A percentile compares a stretch with the other conserved stretches of the same genome.
These are phyloP conservation scores for Rosa persica DNA, from an alignment of 306 rosid species.

Conservation along the genomic window DNA sequence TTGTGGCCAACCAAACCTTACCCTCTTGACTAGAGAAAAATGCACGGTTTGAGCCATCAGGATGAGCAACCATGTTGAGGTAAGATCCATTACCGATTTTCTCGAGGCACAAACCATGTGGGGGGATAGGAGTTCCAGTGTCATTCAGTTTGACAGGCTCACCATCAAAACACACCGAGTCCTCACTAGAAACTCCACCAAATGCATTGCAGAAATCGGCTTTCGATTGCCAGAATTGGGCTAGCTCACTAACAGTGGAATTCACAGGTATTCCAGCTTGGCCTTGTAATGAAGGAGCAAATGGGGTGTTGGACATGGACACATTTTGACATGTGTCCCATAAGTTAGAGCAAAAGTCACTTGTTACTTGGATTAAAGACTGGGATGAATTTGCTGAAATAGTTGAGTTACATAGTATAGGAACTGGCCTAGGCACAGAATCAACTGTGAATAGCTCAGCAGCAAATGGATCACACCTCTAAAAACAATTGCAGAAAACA, in stretches of 20 bases:
- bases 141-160: slow-evolving; percentile 62
- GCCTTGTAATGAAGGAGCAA: slow-evolving; percentile 68
- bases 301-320: slow-evolving; percentile 71
- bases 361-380: slow-evolving; percentile 43
- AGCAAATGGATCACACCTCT: slow-evolving; percentile 93
- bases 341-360: slow-evolving; percentile 62
- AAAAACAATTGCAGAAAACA: slow-evolving; percentile 13
- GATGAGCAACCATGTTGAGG: slow-evolving; percentile 87
- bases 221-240: slow-evolving; percentile 78
- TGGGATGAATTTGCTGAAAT: slow-evolving; percentile 63
- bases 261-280: slow-evolving; percentile 48
- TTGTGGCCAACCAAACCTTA: slow-evolving; percentile 72
- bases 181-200: slow-evolving; percentile 66
- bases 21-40: slow-evolving; percentile 82
- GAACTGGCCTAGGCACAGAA: slow-evolving; percentile 64
- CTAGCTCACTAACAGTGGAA: slow-evolving; percentile 50
- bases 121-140: slow-evolving; percentile 41
- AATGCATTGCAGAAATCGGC: slow-evolving; percentile 71
- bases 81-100: slow-evolving; percentile 90
- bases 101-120: slow-evolving; percentile 87
- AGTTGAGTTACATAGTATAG: slow-evolving; percentile 80
- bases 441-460: slow-evolving; percentile 59
- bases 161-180: slow-evolving; percentile 74
- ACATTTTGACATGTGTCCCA: slow-evolving; percentile 87
- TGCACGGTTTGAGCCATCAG: slow-evolving; percentile 91